phyloP scores from a whole-genome alignment of 78 protist species.

The Emiliania huxleyi region DNA sequence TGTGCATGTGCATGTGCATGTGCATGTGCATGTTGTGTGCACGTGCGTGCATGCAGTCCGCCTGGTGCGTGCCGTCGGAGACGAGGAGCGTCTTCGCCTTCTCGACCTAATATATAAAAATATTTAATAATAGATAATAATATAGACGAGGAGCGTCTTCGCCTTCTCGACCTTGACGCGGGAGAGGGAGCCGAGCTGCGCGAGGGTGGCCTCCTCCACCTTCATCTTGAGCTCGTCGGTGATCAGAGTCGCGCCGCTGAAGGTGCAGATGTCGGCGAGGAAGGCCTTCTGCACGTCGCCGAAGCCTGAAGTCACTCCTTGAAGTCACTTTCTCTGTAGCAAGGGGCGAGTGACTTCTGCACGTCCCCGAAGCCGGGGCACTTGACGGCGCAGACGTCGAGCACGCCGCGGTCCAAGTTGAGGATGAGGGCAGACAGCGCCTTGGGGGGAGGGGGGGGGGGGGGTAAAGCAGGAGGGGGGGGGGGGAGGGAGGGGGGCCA shows the following conservation, averaged over 20 bases:
- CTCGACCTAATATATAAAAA: no score
- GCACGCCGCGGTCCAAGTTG: constrained; percentile 22
- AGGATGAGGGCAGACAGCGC: constrained; percentile 29
- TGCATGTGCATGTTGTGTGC: no score
- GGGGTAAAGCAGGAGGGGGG: no score
- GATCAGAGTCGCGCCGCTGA: constrained; percentile 33
- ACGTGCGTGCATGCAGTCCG: no score
- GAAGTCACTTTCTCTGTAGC: no score
- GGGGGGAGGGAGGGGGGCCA: no score
- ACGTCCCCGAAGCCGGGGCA: constrained; percentile 47
- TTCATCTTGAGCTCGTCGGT: neutral
- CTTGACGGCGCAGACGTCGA: constrained; percentile 14
- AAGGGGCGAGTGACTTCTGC: neutral
- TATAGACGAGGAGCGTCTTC: neutral
- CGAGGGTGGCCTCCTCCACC: neutral
- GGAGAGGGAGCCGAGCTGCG: neutral
- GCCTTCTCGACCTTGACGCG: constrained; percentile 2
- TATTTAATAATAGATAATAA: no score
- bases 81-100: constrained; percentile 1
- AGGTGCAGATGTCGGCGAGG: constrained; percentile 37
- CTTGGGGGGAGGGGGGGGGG: no score
- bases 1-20: no score
- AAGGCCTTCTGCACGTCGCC: constrained; percentile 11
- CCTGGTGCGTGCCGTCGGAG: no score
- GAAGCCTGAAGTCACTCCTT: no score